Percentiles rank a stretch among this genome's conserved stretches.
Evolutionary conservation across 192 early-diverging fungal genomes (phyloP).

Genomic region (Gigaspora rosea): DNA sequence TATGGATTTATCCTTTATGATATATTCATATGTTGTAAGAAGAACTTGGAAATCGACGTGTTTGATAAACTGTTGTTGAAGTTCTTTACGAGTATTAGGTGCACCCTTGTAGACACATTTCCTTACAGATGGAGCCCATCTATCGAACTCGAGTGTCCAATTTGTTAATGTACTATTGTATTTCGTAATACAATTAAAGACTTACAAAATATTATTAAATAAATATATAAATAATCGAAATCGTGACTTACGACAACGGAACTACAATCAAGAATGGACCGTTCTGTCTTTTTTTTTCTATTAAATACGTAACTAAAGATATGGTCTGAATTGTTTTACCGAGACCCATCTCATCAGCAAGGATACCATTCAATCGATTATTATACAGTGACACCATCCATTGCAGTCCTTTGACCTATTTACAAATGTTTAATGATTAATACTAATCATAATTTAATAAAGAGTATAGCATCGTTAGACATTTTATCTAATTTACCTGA

Average conservation of each 20-base stretch:
- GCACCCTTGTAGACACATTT: slow-evolving; percentile 94
- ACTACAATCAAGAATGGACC: slow-evolving; percentile 97
- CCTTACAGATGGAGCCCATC: slow-evolving; percentile 90
- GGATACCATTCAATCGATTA: slow-evolving; percentile 95
- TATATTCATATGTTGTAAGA: slow-evolving; percentile 96
- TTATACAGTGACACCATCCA: slow-evolving; percentile 99
- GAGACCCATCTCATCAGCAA: slow-evolving; percentile 96
- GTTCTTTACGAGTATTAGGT: slow-evolving; percentile 68
- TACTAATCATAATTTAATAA: neutral
- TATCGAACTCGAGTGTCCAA: slow-evolving; percentile 97
- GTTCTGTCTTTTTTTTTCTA: slow-evolving; percentile 91
- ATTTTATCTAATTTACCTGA: slow-evolving; percentile 58
- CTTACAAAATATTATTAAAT: slow-evolving; percentile 48
- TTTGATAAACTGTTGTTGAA: slow-evolving; percentile 71
- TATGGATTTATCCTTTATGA: slow-evolving; percentile 89
- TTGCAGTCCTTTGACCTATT: slow-evolving; percentile 85
- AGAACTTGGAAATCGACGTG: slow-evolving; percentile 89
- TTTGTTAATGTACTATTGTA: slow-evolving; percentile 82
- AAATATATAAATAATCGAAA: neutral
- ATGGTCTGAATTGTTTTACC: slow-evolving; percentile 95
- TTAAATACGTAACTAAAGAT: slow-evolving; percentile 92
- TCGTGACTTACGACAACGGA: slow-evolving; percentile 78
- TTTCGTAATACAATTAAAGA: no score
- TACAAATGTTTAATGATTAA: neutral
- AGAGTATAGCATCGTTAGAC: neutral